phyloP scores from a whole-genome alignment of 2,329 filamentous ascomycete genomes.

The Phialophora tarda region DNA sequence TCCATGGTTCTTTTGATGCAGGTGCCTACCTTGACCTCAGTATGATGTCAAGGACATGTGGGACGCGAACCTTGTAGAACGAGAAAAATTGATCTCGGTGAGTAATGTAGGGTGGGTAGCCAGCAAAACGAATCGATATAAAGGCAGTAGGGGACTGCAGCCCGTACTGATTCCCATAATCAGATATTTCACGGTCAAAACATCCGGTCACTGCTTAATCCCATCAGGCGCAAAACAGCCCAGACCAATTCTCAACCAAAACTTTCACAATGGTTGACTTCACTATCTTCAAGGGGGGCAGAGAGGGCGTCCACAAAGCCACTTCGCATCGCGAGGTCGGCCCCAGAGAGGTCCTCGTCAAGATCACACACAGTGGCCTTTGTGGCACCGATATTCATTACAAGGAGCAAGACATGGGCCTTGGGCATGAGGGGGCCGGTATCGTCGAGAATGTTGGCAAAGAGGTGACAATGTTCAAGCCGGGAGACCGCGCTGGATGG shows the following conservation, averaged over 20 bases:
- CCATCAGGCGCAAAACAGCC: background rate
- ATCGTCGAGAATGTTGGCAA: slow-evolving; percentile 37
- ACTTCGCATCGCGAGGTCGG: slow-evolving; percentile 54
- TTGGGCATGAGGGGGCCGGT: slow-evolving; percentile 42
- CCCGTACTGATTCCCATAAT: background rate
- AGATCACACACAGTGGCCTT: slow-evolving; percentile 69
- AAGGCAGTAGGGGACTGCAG: background rate
- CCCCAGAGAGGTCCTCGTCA: slow-evolving; percentile 65
- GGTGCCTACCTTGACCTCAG: background rate
- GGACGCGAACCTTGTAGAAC: background rate
- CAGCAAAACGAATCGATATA: background rate
- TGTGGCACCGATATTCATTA: slow-evolving; percentile 63
- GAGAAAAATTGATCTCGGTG: background rate
- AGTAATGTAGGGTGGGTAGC: background rate
- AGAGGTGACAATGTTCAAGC: slow-evolving; percentile 44
- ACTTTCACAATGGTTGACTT: slow-evolving; percentile 48
- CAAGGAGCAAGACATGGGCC: slow-evolving; percentile 26
- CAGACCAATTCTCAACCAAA: background rate
- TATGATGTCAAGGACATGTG: slow-evolving; percentile 8
- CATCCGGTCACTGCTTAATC: background rate
- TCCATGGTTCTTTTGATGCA: background rate
- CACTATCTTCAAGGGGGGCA: slow-evolving; percentile 68
- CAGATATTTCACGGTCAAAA: background rate
- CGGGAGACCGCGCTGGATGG: slow-evolving; percentile 52
- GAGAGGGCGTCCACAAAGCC: slow-evolving; percentile 61